Evolutionary conservation across 2,329 filamentous ascomycete species (phyloP).

Genomic region (Leptodontidium sp.): DNA sequence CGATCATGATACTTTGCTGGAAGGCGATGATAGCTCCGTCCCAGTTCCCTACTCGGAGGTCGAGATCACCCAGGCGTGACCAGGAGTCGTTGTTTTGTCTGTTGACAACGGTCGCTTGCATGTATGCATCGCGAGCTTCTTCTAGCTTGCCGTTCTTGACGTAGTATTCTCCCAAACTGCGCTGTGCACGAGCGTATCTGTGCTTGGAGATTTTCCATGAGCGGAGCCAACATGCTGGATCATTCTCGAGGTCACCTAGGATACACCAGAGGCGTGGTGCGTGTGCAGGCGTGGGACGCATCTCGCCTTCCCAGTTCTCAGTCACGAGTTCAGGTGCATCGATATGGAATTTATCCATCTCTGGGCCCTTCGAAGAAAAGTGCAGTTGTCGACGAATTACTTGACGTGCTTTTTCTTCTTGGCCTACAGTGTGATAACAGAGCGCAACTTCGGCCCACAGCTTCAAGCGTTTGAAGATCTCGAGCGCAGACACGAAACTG

Average conservation of each 20-base stretch:
- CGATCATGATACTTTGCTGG: conserved; percentile 80
- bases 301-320: conserved; percentile 69
- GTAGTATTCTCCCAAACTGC: conserved; percentile 83
- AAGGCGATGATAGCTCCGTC: conserved; percentile 85
- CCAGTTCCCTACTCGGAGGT: conserved; percentile 79
- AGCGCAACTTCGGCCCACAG: conserved; percentile 96
- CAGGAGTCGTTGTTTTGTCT: conserved; percentile 84
- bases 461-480: conserved; percentile 92
- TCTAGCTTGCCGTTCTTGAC: conserved; percentile 70
- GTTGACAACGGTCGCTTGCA: conserved; percentile 79
- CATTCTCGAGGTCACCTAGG: conserved; percentile 84
- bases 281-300: conserved; percentile 77
- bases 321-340: conserved; percentile 61
- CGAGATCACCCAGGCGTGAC: conserved; percentile 90
- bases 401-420: conserved; percentile 82
- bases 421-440: conserved; percentile 64
- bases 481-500: conserved; percentile 86
- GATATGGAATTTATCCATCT: conserved; percentile 50
- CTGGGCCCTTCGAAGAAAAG: conserved; percentile 61
- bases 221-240: conserved; percentile 78
- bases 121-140: conserved; percentile 80
- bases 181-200: conserved; percentile 86
- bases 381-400: conserved; percentile 84
- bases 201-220: conserved; percentile 87
- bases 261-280: conserved; percentile 92